Conservation (phyloP, 2,329 filamentous ascomycete genomes). For the Endoconidiophora polonica region DNA sequence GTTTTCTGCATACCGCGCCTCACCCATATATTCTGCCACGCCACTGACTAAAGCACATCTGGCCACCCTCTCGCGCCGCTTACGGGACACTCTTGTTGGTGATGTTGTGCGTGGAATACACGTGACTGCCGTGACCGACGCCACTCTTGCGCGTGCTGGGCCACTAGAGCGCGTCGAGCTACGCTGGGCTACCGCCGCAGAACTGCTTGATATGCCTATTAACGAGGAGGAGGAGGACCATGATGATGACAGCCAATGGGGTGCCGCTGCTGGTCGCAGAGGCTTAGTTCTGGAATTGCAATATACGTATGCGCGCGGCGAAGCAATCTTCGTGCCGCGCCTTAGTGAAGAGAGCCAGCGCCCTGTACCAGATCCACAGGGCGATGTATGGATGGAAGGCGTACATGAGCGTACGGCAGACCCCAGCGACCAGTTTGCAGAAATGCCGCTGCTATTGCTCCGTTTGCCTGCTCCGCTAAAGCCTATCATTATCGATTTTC, state of each 20-base stretch:
- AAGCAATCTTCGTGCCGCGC: conserved; percentile 32
- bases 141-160: conserved; percentile 23
- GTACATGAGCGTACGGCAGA: conserved; percentile 11
- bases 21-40: conserved; percentile 27
- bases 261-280: conserved; percentile 1
- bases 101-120: conserved; percentile 45
- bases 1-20: conserved; percentile 39
- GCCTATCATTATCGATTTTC: conserved; percentile 31
- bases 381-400: neutral
- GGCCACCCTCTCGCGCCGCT: conserved; percentile 26
- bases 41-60: conserved; percentile 25
- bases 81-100: conserved; percentile 39
- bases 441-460: conserved; percentile 35
- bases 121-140: conserved; percentile 27
- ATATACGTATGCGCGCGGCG: conserved; percentile 36
- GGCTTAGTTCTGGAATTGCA: conserved; percentile 30
- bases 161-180: conserved; percentile 31
- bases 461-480: conserved; percentile 39
- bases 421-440: conserved; percentile 22
- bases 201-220: conserved; percentile 5
- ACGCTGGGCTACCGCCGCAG: conserved; percentile 24
- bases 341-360: neutral
- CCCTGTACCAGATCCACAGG: neutral
- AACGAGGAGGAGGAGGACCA: conserved; percentile 5
- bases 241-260: conserved; percentile 5